A percentile compares a stretch with the other conserved stretches of the same genome.
phyloP scores from a whole-genome alignment of 2,329 filamentous ascomycete genomes.

The Acrocalymma vagum region DNA sequence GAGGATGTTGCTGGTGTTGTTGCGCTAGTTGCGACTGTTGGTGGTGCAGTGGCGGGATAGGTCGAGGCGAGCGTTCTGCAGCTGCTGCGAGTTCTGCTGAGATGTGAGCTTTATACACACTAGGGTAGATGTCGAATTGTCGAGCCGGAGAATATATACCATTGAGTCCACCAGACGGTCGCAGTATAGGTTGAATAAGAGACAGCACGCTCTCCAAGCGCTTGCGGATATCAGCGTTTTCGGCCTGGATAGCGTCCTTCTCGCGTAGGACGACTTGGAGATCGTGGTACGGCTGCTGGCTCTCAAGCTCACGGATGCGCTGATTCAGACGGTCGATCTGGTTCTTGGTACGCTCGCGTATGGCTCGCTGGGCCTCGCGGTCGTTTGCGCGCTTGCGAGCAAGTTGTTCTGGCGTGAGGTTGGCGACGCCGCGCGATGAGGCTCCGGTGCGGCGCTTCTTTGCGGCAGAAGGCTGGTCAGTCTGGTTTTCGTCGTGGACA shows the following conservation, averaged over 20 bases:
- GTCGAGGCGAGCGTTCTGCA: constrained; percentile 56
- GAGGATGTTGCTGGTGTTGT: constrained; percentile 11
- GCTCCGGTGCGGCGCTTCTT: constrained; percentile 49
- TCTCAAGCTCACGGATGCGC: constrained; percentile 77
- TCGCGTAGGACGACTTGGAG: constrained; percentile 77
- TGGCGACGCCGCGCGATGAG: constrained; percentile 78
- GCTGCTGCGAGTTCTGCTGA: constrained; percentile 56
- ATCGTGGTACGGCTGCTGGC: constrained; percentile 83
- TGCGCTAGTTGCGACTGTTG: too few species aligned
- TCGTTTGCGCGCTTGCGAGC: constrained; percentile 92
- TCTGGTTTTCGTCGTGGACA: constrained; percentile 23
- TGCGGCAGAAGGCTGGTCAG: constrained; percentile 19
- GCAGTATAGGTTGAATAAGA: constrained; percentile 68
- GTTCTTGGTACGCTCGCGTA: constrained; percentile 81
- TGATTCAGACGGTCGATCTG: constrained; percentile 80
- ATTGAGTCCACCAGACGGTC: constrained; percentile 50
- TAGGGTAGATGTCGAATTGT: background rate
- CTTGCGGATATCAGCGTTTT: constrained; percentile 80
- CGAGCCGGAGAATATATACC: constrained; percentile 42
- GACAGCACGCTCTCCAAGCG: constrained; percentile 72
- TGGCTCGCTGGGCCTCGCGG: constrained; percentile 84
- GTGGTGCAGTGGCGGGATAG: constrained; percentile 30
- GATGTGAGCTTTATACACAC: constrained; percentile 12
- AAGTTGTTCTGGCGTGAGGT: constrained; percentile 86
- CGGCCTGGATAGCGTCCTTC: constrained; percentile 79